Conservation (phyloP, 768 basidiomycete genomes). For the Suillus spraguei region DNA sequence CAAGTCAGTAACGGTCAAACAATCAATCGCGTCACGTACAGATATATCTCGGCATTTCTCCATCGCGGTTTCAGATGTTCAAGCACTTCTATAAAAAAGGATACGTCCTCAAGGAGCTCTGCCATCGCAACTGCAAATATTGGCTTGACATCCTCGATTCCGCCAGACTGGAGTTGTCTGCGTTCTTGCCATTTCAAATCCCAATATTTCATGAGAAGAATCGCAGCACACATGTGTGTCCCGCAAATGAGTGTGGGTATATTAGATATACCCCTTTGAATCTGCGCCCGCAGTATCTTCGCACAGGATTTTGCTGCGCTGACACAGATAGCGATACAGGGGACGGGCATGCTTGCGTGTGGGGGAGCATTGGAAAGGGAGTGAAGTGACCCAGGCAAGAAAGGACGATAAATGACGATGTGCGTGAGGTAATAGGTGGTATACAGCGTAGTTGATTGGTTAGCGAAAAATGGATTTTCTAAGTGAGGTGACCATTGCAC, state of each 20-base stretch:
- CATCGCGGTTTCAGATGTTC: conserved; percentile 31
- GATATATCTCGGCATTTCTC: conserved; percentile 35
- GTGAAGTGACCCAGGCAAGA: conserved; percentile 49
- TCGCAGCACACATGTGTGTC: conserved; percentile 52
- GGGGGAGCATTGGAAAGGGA: conserved; percentile 25
- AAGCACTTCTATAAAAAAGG: conserved; percentile 31
- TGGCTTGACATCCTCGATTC: conserved; percentile 32
- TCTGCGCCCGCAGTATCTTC: conserved; percentile 56
- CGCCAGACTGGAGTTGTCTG: conserved; percentile 25
- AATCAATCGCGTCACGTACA: conserved; percentile 32
- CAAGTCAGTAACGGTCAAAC: conserved; percentile 35
- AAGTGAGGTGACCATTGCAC: conserved; percentile 63
- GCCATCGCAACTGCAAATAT: conserved; percentile 31
- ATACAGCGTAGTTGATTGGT: conserved; percentile 60
- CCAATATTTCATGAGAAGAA: conserved; percentile 63
- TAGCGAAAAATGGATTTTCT: conserved; percentile 48
- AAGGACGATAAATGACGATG: conserved; percentile 73
- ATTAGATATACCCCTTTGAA: conserved; percentile 47
- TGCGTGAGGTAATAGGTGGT: conserved; percentile 61
- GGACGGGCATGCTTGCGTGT: conserved; percentile 41
- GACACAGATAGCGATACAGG: conserved; percentile 59
- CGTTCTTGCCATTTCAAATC: conserved; percentile 51
- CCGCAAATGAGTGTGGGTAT: conserved; percentile 45
- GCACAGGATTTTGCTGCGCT: conserved; percentile 63
- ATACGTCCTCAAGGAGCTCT: conserved; percentile 32